Percentiles rank a stretch among this genome's conserved stretches.
Evolutionary conservation across 75 land plant species (phyloP).

Genomic region (Selaginella moellendorffii): DNA sequence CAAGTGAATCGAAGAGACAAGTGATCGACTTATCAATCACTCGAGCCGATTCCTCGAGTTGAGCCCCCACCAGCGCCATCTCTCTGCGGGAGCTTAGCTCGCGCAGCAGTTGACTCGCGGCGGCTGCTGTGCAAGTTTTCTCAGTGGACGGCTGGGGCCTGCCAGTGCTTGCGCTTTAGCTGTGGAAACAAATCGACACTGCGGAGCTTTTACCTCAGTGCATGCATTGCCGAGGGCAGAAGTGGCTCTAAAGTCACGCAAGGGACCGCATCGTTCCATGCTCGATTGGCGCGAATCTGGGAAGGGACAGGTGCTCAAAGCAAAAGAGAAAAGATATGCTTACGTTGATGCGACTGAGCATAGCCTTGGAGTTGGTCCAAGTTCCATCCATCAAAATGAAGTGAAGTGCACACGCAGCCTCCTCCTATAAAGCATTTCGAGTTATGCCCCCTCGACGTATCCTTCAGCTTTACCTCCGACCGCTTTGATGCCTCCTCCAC

Average conservation of each 20-base stretch:
- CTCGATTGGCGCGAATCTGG: slow-evolving; percentile 38
- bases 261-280: slow-evolving; percentile 46
- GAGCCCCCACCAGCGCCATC: slow-evolving; percentile 16
- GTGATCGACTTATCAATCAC: slow-evolving; percentile 46
- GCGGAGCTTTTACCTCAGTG: slow-evolving; percentile 45
- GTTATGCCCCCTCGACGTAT: no score
- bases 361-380: slow-evolving; percentile 88
- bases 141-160: slow-evolving; percentile 96
- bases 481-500: neutral
- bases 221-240: slow-evolving; percentile 67
- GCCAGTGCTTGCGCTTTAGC: neutral
- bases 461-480: neutral
- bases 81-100: slow-evolving; percentile 38
- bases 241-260: slow-evolving; percentile 39
- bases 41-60: slow-evolving; percentile 48
- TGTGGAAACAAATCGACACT: neutral
- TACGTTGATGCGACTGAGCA: slow-evolving; percentile 83
- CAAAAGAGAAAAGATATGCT: neutral
- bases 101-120: slow-evolving; percentile 46
- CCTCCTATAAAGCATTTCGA: slow-evolving; percentile 21
- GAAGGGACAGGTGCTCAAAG: neutral
- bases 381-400: slow-evolving; percentile 88
- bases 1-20: slow-evolving; percentile 47
- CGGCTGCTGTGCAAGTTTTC: slow-evolving; percentile 87
- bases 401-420: slow-evolving; percentile 27